These are phyloP conservation scores for Fusarium udum DNA, from an alignment of 2,329 filamentous ascomycete genomes.

Conservation along the genomic window DNA sequence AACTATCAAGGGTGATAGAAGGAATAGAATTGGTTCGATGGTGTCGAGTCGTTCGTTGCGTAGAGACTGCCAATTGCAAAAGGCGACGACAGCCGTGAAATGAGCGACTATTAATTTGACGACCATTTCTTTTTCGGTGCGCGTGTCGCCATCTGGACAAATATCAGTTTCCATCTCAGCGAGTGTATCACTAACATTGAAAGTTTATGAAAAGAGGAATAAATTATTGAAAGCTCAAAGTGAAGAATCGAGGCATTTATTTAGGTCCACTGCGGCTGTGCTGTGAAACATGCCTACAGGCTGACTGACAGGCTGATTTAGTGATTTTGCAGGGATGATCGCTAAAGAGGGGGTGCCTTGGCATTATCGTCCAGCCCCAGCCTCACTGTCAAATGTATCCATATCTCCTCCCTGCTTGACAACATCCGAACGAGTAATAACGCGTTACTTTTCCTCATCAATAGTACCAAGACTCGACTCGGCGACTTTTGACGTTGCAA, in stretches of 20 bases:
- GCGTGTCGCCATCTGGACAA: background rate
- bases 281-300: background rate
- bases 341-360: background rate
- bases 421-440: background rate
- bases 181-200: rapidly evolving
- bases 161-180: background rate
- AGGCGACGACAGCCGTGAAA: slow-evolving; percentile 3
- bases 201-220: background rate
- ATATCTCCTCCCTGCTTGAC: background rate
- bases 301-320: background rate
- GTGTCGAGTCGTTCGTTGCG: slow-evolving; percentile 17
- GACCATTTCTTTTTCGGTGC: slow-evolving; percentile 2
- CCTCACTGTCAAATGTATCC: background rate
- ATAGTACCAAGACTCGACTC: background rate
- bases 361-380: background rate
- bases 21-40: slow-evolving; percentile 16
- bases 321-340: background rate
- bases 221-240: no score
- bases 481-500: rapidly evolving
- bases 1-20: slow-evolving; percentile 6
- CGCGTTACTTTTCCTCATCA: background rate
- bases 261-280: background rate
- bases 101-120: slow-evolving; percentile 22
- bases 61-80: slow-evolving; percentile 12
- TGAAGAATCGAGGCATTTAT: background rate